Percentiles rank a stretch among this genome's conserved stretches.
Conservation (phyloP, 2,329 filamentous ascomycete genomes). For the Cadophora luteo-olivacea region DNA sequence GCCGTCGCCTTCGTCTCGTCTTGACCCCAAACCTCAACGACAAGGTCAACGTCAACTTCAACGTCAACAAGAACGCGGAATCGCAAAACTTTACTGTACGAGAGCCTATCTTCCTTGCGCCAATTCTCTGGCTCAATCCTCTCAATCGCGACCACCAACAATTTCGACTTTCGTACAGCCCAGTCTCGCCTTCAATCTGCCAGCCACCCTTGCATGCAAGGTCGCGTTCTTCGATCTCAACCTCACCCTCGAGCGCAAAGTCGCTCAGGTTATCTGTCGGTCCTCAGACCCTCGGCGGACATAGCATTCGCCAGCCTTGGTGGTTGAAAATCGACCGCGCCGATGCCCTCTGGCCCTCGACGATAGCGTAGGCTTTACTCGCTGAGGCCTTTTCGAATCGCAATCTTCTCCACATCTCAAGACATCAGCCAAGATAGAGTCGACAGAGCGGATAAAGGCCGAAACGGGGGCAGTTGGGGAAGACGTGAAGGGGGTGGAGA, state of each 20-base stretch:
- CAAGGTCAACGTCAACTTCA: not conserved
- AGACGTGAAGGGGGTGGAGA: constrained; percentile 38
- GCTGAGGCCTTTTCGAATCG: constrained; percentile 26
- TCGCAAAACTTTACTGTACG: not conserved
- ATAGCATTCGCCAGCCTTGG: constrained; percentile 6
- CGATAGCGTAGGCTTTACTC: constrained; percentile 42
- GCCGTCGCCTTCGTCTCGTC: not conserved
- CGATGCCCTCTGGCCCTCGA: constrained; percentile 37
- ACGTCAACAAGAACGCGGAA: not conserved
- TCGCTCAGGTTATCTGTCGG: constrained; percentile 22
- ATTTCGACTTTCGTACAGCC: not conserved
- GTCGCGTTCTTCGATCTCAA: constrained; percentile 41
- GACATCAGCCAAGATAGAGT: constrained; percentile 46
- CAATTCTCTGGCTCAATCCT: not conserved
- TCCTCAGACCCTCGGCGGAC: constrained; percentile 10
- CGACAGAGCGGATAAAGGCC: constrained; percentile 37
- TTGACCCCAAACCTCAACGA: not conserved
- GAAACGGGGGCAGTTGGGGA: constrained; percentile 41
- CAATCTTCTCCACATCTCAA: constrained; percentile 22
- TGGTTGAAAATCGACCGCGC: constrained; percentile 36
- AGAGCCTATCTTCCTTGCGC: not conserved
- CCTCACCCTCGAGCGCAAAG: constrained; percentile 30
- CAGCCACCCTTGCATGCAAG: constrained; percentile 40
- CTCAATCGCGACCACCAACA: not conserved
- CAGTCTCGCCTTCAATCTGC: constrained; percentile 11